Evolutionary conservation across 495 filamentous ascomycete genomes (phyloP), one percentile per base, ranked within the genome.

Genomic region (Hapsidospora chrysogenum): DNA sequence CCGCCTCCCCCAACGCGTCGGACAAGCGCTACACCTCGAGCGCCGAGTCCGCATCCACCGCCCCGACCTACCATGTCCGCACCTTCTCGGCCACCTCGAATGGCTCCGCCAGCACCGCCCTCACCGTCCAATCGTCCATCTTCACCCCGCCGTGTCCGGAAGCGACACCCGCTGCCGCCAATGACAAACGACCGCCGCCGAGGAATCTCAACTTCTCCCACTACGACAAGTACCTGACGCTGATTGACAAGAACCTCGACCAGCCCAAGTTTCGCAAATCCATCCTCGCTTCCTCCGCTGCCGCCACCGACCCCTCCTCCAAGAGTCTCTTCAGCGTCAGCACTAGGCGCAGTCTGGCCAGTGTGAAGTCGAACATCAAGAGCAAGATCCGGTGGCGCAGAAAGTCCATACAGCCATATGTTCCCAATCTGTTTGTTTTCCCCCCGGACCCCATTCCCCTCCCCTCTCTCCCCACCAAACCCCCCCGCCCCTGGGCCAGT

Each of bases 161-260:
- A 14, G 40, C 43, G 25, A 29, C 40, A 17, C 30, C 19, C 31
- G 9, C 38, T 15, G 6, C 21, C 22, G 21, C 18, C 0, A 9
- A 33, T 9, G 21, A 20, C 6, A 30, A 20, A 19, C 42, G 39
- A 16, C 37, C 45, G 22, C 54, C 54, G 32, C 57, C 27, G 55
- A 54, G 33, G n/a, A 56, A 44, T 29, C 44, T 68, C 20, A 68
- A 48, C 17, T 69, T 70, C 41, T 52, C 56, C 10, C 60, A 57
- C n/a, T 71, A 71, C 37, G 67, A 70, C 10, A 64, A 53, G 39
- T 69, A 61, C 28, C 41, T 70, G 34, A 50, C 51, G 19, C 54
- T 64, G 30, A 35, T 61, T 3, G 50, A 58, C 37, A 54, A 49
- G 9, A 50, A 36, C n/a, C 40, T 57, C 31, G 53, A 50, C 37